These are phyloP conservation scores for Triticum monococcum DNA, from an alignment of 176 grass and related monocot species.

Conservation along the genomic window DNA sequence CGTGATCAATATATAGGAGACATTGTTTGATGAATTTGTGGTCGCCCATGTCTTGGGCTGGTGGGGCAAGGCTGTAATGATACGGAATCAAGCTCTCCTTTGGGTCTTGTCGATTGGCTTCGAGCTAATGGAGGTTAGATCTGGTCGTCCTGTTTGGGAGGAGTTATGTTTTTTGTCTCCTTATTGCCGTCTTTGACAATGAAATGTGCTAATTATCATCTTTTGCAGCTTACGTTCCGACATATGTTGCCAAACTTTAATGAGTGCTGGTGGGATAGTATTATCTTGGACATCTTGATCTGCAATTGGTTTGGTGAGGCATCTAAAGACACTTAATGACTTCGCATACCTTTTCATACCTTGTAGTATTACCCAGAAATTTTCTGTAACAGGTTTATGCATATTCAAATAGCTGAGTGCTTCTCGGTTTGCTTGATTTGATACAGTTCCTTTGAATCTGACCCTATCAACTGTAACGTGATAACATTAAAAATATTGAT, in stretches of 20 bases:
- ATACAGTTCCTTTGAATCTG: slow-evolving; percentile 22
- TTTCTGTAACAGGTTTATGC: neutral
- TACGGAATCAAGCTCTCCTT: slow-evolving; percentile 89
- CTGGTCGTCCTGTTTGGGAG: slow-evolving; percentile 10
- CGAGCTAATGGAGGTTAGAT: slow-evolving; percentile 94
- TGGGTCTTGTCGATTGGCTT: slow-evolving; percentile 97
- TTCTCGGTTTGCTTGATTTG: slow-evolving; percentile 19
- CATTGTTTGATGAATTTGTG: slow-evolving; percentile 98
- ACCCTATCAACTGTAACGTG: slow-evolving; percentile 14
- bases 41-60: slow-evolving; percentile 94
- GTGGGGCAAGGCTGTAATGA: slow-evolving; percentile 99
- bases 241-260: slow-evolving; percentile 99
- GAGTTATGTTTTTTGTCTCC: slow-evolving; percentile 16
- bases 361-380: neutral
- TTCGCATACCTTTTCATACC: neutral
- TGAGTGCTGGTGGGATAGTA: slow-evolving; percentile 99
- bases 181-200: slow-evolving; percentile 18
- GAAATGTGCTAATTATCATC: slow-evolving; percentile 29
- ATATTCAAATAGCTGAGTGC: neutral
- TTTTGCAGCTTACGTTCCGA: slow-evolving; percentile 86
- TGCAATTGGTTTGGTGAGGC: slow-evolving; percentile 99
- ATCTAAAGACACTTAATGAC: slow-evolving; percentile 8
- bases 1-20: slow-evolving; percentile 66
- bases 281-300: slow-evolving; percentile 95
- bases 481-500: slow-evolving; percentile 23